These are phyloP conservation scores for Biscutella laevigata DNA, from an alignment of 441 rosid species.

Conservation along the genomic window DNA sequence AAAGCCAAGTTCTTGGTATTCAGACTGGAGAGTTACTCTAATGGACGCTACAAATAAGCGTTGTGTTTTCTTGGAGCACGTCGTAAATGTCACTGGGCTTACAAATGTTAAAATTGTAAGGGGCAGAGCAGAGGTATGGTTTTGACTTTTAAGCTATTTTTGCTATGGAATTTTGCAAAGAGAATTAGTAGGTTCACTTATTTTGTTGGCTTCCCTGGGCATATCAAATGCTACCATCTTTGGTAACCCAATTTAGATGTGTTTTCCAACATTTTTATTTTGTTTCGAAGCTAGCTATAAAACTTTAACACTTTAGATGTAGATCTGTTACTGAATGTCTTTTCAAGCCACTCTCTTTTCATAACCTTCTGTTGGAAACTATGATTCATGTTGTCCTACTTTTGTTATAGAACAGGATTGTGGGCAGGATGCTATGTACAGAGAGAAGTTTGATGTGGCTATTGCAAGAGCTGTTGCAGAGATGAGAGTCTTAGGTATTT, in stretches of 20 bases:
- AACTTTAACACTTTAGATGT: not conserved
- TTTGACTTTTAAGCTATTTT: too few relatives aligned
- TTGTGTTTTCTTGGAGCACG: conserved; percentile 79
- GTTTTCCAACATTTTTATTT: too few relatives aligned
- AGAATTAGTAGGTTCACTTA: not conserved
- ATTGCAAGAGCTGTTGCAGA: conserved; percentile 97
- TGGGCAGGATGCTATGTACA: conserved; percentile 49
- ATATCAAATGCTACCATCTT: too few relatives aligned
- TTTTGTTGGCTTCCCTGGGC: not conserved
- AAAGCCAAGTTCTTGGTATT: not conserved
- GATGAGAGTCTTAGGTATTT: conserved; percentile 76
- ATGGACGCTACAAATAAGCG: conserved; percentile 81
- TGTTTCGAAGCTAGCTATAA: not conserved
- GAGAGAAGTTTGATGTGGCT: conserved; percentile 83
- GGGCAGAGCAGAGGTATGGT: conserved; percentile 86
- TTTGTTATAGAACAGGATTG: conserved; percentile 54
- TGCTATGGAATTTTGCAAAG: too few relatives aligned
- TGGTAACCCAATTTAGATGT: not conserved
- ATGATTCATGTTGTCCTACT: not conserved
- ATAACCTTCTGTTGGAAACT: not conserved
- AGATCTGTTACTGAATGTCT: not conserved
- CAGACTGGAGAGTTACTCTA: conserved; percentile 84
- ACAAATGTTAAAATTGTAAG: conserved; percentile 61
- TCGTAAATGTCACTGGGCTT: conserved; percentile 44
- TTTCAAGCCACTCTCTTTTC: not conserved